phyloP scores from a whole-genome alignment of 2,329 filamentous ascomycete genomes.

The Paecilomyces dactylethromorphus region DNA sequence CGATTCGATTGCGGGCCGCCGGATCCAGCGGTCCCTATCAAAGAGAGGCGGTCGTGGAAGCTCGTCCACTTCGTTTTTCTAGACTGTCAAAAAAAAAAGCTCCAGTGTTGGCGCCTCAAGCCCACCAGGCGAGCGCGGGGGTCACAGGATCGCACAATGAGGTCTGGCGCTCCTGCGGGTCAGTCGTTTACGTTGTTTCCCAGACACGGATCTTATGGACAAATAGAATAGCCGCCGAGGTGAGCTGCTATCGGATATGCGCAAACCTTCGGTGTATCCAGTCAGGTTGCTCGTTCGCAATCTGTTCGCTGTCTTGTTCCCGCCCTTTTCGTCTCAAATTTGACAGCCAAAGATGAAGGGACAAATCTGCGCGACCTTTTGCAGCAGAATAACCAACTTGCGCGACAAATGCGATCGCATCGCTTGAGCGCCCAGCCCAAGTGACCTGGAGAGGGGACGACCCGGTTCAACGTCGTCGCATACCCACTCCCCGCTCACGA shows the following conservation, averaged over 20 bases:
- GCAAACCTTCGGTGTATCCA: constrained; percentile 5
- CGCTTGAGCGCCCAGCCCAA: neutral
- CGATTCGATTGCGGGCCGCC: constrained; percentile 19
- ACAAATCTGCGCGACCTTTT: neutral
- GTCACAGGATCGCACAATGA: constrained; percentile 10
- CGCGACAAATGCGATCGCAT: neutral
- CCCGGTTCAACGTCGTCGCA: neutral
- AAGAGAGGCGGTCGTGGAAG: constrained; percentile 13
- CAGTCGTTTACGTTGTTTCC: constrained; percentile 3
- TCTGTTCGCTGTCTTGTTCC: neutral
- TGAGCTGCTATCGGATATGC: constrained; percentile 6
- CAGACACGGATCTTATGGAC: constrained; percentile 7
- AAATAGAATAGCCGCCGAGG: constrained; percentile 5
- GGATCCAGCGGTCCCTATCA: constrained; percentile 27
- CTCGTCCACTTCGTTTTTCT: constrained; percentile 7
- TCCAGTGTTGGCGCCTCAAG: neutral
- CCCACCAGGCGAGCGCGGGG: neutral
- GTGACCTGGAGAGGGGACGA: neutral
- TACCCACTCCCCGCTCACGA: neutral
- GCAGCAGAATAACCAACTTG: neutral
- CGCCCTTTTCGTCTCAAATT: neutral
- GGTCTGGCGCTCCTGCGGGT: neutral
- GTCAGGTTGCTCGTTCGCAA: neutral
- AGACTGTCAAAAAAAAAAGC: neutral
- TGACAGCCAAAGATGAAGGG: neutral